These are phyloP conservation scores for Annona squamosa DNA, from an alignment of 164 flowering plant genomes.

Conservation along the genomic window DNA sequence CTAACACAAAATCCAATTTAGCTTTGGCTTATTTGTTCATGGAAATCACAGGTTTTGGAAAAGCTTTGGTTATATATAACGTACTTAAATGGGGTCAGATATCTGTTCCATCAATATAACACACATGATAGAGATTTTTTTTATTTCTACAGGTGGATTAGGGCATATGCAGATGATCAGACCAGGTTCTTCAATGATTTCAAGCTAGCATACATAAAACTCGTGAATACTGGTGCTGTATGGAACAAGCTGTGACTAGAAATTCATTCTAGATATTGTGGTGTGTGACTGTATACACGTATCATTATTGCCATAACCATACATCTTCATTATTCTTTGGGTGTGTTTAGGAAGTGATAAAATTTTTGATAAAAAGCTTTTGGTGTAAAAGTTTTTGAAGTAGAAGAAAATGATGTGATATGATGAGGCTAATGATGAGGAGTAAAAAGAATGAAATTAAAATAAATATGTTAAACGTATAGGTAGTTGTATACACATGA, in stretches of 20 bases:
- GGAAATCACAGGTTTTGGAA: too few species aligned
- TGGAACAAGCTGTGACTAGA: constrained; percentile 40
- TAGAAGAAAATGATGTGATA: too few species aligned
- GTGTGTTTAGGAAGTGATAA: too few species aligned
- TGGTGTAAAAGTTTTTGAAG: too few species aligned
- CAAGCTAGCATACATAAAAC: constrained; percentile 59
- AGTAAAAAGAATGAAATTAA: too few species aligned
- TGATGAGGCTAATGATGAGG: too few species aligned
- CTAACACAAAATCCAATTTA: too few species aligned
- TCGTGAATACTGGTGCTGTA: constrained; percentile 74
- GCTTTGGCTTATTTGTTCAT: too few species aligned
- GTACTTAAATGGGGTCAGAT: neutral
- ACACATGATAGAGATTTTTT: neutral
- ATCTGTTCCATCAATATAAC: neutral
- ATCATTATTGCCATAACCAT: neutral
- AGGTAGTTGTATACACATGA: too few species aligned
- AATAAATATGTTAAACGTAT: too few species aligned
- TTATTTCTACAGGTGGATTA: constrained; percentile 64
- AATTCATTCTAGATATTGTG: neutral
- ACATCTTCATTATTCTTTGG: too few species aligned
- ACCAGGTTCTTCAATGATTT: constrained; percentile 70
- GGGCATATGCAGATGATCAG: constrained; percentile 59
- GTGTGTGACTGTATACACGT: neutral
- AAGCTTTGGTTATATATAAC: neutral
- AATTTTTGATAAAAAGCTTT: too few species aligned